A percentile compares a stretch with the other conserved stretches of the same genome.
Conservation (phyloP, 129 eudicot genomes). For the Saussurea involucrata region DNA sequence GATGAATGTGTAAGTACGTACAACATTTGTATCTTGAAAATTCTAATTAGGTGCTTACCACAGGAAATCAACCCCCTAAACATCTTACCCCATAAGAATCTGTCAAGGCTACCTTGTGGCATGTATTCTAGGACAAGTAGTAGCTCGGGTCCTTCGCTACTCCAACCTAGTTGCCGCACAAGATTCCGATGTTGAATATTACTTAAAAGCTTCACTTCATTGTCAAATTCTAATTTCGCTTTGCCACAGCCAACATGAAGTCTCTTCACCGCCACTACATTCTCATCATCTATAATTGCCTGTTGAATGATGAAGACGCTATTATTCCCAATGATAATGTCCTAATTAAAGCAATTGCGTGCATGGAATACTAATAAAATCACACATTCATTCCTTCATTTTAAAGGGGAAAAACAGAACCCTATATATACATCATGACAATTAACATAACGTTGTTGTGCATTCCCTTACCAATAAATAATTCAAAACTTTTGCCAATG, state of each 20-base stretch:
- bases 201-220: constrained; percentile 55
- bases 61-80: not conserved
- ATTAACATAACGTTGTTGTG: not conserved
- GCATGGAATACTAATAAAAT: not conserved
- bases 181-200: constrained; percentile 69
- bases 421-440: not conserved
- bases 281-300: constrained; percentile 47
- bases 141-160: constrained; percentile 42
- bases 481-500: not conserved
- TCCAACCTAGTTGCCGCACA: constrained; percentile 52
- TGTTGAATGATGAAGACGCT: constrained; percentile 3
- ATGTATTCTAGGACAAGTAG: constrained; percentile 64
- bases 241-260: constrained; percentile 27
- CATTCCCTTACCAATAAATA: not conserved
- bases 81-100: constrained; percentile 49
- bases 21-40: not conserved
- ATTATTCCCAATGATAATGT: not conserved
- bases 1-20: not conserved
- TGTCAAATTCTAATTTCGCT: constrained; percentile 46
- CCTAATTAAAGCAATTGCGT: not conserved
- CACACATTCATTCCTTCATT: not conserved
- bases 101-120: constrained; percentile 67
- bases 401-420: not conserved
- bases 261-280: constrained; percentile 54
- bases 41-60: not conserved